These are phyloP conservation scores for Diphasiastrum complanatum DNA, from an alignment of 83 land plant genomes.

Conservation along the genomic window DNA sequence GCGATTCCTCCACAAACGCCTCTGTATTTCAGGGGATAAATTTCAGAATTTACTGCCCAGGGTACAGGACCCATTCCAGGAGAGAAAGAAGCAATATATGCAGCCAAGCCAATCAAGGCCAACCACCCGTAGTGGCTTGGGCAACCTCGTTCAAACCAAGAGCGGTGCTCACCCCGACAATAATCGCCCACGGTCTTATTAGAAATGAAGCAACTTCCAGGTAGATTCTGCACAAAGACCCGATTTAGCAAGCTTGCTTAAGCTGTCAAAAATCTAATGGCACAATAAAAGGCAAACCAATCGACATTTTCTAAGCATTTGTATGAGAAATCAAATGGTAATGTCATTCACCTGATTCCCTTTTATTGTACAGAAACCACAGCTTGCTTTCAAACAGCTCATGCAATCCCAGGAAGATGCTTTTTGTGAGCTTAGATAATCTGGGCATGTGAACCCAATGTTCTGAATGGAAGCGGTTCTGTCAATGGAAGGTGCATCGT, in stretches of 20 bases:
- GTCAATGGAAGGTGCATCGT: slow-evolving; percentile 4
- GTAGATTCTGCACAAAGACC: slow-evolving; percentile 9
- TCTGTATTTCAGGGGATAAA: slow-evolving; percentile 68
- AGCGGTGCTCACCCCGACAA: slow-evolving; percentile 2
- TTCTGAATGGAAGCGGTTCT: background rate
- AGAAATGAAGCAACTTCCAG: slow-evolving; percentile 17
- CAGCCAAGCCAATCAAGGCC: slow-evolving; percentile 62
- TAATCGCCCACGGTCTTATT: slow-evolving; percentile 1
- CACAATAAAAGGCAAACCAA: background rate
- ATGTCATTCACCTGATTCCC: background rate
- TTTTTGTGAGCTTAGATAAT: background rate
- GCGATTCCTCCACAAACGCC: slow-evolving; percentile 91
- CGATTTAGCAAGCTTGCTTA: background rate
- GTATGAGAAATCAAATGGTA: background rate
- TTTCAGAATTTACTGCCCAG: slow-evolving; percentile 88
- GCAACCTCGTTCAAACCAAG: slow-evolving; percentile 37
- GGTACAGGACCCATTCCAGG: slow-evolving; percentile 99
- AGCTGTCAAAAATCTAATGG: background rate
- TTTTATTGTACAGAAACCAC: slow-evolving; percentile 3
- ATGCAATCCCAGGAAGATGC: slow-evolving; percentile 8
- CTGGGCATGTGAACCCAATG: slow-evolving; percentile 12
- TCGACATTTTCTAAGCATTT: background rate
- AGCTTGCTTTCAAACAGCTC: slow-evolving; percentile 3
- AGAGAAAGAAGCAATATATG: slow-evolving; percentile 62
- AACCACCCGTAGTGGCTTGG: slow-evolving; percentile 52